Percentiles rank a stretch among this genome's conserved stretches.
Evolutionary conservation across 306 rosid genomes (phyloP).

Genomic region (Datisca glomerata): DNA sequence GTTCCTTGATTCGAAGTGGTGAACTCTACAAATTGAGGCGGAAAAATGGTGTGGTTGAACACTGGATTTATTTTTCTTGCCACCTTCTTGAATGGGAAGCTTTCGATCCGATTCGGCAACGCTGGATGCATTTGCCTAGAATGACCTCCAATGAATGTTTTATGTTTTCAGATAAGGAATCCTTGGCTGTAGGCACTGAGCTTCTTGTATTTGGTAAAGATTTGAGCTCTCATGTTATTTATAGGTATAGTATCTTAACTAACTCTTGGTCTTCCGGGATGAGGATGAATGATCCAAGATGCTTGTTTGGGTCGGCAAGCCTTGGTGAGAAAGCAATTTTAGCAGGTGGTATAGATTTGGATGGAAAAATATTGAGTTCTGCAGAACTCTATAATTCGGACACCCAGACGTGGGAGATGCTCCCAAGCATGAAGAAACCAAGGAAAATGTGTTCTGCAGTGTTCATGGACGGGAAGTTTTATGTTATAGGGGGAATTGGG

Average conservation of each 20-base stretch:
- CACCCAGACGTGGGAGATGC: slow-evolving; percentile 52
- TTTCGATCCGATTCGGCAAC: slow-evolving; percentile 47
- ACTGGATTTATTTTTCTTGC: slow-evolving; percentile 76
- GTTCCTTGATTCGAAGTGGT: slow-evolving; percentile 45
- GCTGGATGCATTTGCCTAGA: slow-evolving; percentile 81
- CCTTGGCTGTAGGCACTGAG: slow-evolving; percentile 84
- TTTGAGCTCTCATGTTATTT: slow-evolving; percentile 47
- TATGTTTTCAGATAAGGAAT: slow-evolving; percentile 75
- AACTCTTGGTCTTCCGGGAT: slow-evolving; percentile 70
- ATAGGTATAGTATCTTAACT: slow-evolving; percentile 63
- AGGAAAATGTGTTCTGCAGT: slow-evolving; percentile 88
- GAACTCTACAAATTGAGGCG: slow-evolving; percentile 67
- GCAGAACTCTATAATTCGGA: slow-evolving; percentile 73
- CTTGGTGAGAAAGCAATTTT: slow-evolving; percentile 71
- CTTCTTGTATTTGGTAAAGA: slow-evolving; percentile 81
- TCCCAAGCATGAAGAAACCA: slow-evolving; percentile 60
- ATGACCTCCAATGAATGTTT: slow-evolving; percentile 80
- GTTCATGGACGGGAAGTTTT: slow-evolving; percentile 70
- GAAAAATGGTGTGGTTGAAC: slow-evolving; percentile 48
- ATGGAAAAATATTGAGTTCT: slow-evolving; percentile 45
- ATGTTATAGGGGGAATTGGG: slow-evolving; percentile 73
- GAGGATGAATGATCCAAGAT: slow-evolving; percentile 77
- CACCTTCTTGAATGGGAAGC: slow-evolving; percentile 81
- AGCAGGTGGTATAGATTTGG: slow-evolving; percentile 81
- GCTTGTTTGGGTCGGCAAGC: slow-evolving; percentile 87